A percentile compares a stretch with the other conserved stretches of the same genome.
Conservation (phyloP, 352 stramenopile species). For the Phytophthora niederhauseri region DNA sequence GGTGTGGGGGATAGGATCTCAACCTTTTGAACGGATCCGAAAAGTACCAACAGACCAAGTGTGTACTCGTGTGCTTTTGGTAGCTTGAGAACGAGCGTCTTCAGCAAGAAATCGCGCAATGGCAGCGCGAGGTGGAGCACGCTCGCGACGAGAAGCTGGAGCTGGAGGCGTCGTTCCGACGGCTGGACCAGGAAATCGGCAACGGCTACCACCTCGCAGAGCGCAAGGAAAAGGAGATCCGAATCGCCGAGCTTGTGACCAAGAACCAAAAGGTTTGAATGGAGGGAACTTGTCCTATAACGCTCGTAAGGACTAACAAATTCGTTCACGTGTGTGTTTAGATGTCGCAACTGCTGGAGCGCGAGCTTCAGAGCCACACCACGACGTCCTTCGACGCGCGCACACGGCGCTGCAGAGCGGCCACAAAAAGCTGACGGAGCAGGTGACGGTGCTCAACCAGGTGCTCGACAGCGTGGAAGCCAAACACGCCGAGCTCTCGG, state of each 20-base stretch:
- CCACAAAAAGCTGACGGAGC: slow-evolving; percentile 35
- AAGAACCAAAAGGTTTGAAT: slow-evolving; percentile 52
- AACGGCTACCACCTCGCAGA: slow-evolving; percentile 62
- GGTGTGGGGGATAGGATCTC: slow-evolving; percentile 14
- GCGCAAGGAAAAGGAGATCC: slow-evolving; percentile 67
- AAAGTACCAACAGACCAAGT: neutral
- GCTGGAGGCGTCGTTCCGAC: slow-evolving; percentile 53
- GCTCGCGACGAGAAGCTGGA: slow-evolving; percentile 47
- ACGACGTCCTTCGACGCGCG: slow-evolving; percentile 37
- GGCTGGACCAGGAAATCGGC: slow-evolving; percentile 57
- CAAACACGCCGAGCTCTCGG: slow-evolving; percentile 42
- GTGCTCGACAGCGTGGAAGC: slow-evolving; percentile 44
- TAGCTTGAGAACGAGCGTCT: slow-evolving; percentile 34
- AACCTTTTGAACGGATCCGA: neutral
- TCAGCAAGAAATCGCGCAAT: slow-evolving; percentile 31
- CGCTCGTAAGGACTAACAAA: neutral
- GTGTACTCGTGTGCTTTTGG: neutral
- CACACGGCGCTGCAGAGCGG: slow-evolving; percentile 41
- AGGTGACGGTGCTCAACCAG: slow-evolving; percentile 44
- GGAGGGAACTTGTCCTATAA: neutral
- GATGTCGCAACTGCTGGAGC: slow-evolving; percentile 60
- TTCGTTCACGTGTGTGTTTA: slow-evolving; percentile 14
- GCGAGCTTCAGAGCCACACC: slow-evolving; percentile 46
- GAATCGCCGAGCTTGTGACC: slow-evolving; percentile 57
- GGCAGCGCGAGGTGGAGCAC: slow-evolving; percentile 49